Evolutionary conservation across 495 filamentous ascomycete genomes (phyloP), one percentile per base, ranked within the genome.

Genomic region (Podospora bellae-mahoneyi): DNA sequence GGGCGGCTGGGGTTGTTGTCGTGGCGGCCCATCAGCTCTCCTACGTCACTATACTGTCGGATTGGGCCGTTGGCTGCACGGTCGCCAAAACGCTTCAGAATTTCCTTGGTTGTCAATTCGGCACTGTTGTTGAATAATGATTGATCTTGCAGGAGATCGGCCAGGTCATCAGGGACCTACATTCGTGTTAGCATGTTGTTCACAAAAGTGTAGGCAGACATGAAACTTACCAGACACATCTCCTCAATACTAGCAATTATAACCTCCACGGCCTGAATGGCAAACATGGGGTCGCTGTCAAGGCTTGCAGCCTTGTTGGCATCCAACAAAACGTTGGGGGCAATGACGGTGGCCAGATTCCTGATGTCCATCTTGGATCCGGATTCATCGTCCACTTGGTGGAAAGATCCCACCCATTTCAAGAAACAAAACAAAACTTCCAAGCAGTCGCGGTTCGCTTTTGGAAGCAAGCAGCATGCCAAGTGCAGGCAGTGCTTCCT

Each of bases 291-390:
- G 55, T 90, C 86, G 70, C 90, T 89, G 72, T 95, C 92, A 71
- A 91, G 86, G 34, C 80, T 84, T 15, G 88, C 85, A 19, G 72
- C 77, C 69, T 87, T 88, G 58, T 85, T 84, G 69, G 83, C 89
- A 13, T 91, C 88, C 72, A 92, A 92, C 16, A 99, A 87, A 64
- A 99, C 91, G 69, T 99, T 99, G 0, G 95, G 95, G 5, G 94
- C 92, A 71, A 99, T 96, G 67, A 99, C 95, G n/a, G 96, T 98
- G 6, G 95, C 92, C 64, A 99, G 86, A 74, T 99, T 99, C 78
- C 97, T 94, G 62, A 95, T 92, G 78, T 99, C 95, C 95, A 99
- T 99, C 83, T 97, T 97, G 74, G 93, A 97, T 23, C 95, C 95
- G 7, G 81, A 82, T 72, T 92, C 89, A 72, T 99, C 94, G 73